Base-by-base conservation (phyloP, 805 yeast genomes). In the Nadsonia fulvescens region DNA sequence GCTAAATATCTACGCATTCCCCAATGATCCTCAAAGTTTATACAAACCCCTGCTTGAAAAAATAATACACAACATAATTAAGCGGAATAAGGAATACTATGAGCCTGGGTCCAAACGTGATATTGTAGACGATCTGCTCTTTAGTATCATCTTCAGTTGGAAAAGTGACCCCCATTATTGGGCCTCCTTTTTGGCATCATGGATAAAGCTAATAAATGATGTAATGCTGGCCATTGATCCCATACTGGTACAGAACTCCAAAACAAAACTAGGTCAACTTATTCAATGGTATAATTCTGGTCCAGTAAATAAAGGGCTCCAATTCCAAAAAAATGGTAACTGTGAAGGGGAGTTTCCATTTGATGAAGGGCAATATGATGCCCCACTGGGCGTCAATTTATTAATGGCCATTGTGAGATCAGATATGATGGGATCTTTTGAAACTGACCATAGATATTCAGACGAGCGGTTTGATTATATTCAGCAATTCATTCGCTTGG, bases 311-410 rank as follows among this genome's bases (percentile, higher is more conserved):
- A 23, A 22, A 7, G 29, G 14, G 16, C 10, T 11, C 11, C 27
- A 6, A 17, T 16, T 10, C 8, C 12, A 5, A 6, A 7, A n/a
- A n/a, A n/a, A n/a, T 12, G 16, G 11, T 6, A n/a, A 6, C 7
- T 14, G 21, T 8, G 18, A 8, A 6, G 34, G 38, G 2, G 39
- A 37, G n/a, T 19, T 43, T 9, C 48, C 49, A 4, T 36, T 46
- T 6, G 46, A 39, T 12, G 29, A 32, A 12, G 48, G 48, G 8
- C 46, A 42, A 27, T 43, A 30, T 18, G 46, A 40, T 20, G 20
- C 24, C 6, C 46, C 49, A 2, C 23, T 46, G 11, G 47, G 46
- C 1, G 32, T 42, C 2, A 42, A 42, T 15, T 11, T 46, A 6
- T 12, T 43, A 20, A 30, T 46, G 2, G 40, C 33, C 7, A 32